Conservation (phyloP, 2,329 filamentous ascomycete genomes). For the Sporothrix euskadiensis region DNA sequence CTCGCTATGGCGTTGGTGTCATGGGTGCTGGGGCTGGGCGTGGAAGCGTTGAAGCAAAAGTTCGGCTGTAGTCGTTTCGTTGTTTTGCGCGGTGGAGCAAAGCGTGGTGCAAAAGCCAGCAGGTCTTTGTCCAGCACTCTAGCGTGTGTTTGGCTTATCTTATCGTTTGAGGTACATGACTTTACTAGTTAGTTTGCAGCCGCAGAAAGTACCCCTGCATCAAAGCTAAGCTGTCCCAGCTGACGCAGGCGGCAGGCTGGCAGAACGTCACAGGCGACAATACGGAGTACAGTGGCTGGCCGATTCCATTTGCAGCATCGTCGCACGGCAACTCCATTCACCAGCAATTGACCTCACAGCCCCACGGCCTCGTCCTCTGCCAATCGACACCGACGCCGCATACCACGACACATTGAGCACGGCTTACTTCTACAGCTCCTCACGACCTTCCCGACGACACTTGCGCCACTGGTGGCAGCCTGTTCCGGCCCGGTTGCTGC, state of each 20-base stretch:
- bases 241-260: slow-evolving; percentile 25
- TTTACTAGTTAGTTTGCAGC: not conserved
- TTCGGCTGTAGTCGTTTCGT: not conserved
- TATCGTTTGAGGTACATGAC: slow-evolving; percentile 22
- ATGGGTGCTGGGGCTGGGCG: slow-evolving; percentile 11
- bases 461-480: slow-evolving; percentile 12
- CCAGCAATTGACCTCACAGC: not conserved
- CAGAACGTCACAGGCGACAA: slow-evolving; percentile 26
- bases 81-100: slow-evolving; percentile 14
- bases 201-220: not conserved
- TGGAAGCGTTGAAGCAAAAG: not conserved
- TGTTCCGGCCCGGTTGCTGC: slow-evolving; percentile 2
- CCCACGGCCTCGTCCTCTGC: not conserved
- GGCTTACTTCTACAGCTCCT: too few relatives aligned
- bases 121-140: slow-evolving; percentile 22
- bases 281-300: not conserved
- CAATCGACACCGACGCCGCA: not conserved
- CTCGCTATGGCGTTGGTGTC: slow-evolving; percentile 24
- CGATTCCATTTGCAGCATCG: slow-evolving; percentile 19
- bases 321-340: not conserved
- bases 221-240: slow-evolving; percentile 19
- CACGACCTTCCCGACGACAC: not conserved
- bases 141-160: slow-evolving; percentile 26
- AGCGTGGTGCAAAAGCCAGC: slow-evolving; percentile 24
- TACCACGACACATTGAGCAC: not conserved